Evolutionary conservation across 495 filamentous ascomycete species (phyloP).

Genomic region (Achaetomiella virescens): DNA sequence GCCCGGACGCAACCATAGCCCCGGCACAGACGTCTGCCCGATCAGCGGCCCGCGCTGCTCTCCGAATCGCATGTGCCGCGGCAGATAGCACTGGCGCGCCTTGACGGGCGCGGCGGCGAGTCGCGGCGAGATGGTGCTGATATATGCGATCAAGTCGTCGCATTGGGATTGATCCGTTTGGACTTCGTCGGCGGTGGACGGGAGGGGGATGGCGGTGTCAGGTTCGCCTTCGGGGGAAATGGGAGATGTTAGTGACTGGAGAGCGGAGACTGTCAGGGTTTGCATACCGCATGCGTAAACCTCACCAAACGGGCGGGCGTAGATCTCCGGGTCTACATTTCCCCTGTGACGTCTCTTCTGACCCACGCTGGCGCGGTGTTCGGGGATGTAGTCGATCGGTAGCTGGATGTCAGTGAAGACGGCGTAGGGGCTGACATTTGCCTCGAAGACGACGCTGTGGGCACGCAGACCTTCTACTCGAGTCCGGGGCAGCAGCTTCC

Average conservation of each 20-base stretch:
- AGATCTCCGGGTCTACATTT: conserved; percentile 82
- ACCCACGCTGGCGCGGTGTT: conserved; percentile 34
- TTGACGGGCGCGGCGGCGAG: conserved; percentile 71
- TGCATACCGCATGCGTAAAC: conserved; percentile 74
- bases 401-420: conserved; percentile 87
- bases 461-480: conserved; percentile 79
- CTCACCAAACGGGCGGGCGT: conserved; percentile 79
- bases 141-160: conserved; percentile 82
- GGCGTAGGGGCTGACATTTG: conserved; percentile 76
- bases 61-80: conserved; percentile 57
- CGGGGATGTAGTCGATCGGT: conserved; percentile 51
- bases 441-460: conserved; percentile 81
- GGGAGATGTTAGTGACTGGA: background rate
- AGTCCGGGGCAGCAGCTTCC: conserved; percentile 60
- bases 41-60: conserved; percentile 64
- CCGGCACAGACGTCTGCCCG: conserved; percentile 65
- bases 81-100: conserved; percentile 87
- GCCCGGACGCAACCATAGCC: conserved; percentile 82
- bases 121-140: conserved; percentile 67
- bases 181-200: conserved; percentile 69
- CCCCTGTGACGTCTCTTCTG: conserved; percentile 51
- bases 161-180: conserved; percentile 69
- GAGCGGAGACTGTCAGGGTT: background rate
- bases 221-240: conserved; percentile 61
- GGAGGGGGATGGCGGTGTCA: conserved; percentile 68